Evolutionary conservation across 768 basidiomycete genomes (phyloP).

Genomic region (Auriscalpium microsporum): DNA sequence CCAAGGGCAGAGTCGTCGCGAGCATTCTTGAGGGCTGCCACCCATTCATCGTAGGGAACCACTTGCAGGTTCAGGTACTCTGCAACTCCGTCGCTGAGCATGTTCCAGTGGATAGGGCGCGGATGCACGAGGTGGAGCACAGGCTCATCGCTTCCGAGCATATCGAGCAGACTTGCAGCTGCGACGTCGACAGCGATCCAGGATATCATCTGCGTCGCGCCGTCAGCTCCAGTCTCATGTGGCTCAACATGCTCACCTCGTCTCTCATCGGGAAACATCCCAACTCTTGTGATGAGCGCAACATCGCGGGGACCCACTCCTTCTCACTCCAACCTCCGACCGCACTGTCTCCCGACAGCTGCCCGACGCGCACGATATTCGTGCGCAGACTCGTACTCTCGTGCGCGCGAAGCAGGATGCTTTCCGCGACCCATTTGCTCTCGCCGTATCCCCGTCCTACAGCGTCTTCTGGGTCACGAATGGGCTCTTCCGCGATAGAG

Average conservation of each 20-base stretch:
- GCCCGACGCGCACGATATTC: neutral
- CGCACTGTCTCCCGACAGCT: neutral
- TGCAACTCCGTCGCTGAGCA: neutral
- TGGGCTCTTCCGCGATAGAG: slow-evolving; percentile 4
- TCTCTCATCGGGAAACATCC: neutral
- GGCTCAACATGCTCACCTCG: neutral
- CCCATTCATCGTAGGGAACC: slow-evolving; percentile 4
- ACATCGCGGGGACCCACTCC: neutral
- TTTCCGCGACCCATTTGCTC: slow-evolving; percentile 8
- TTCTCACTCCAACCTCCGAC: neutral
- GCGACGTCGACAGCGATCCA: slow-evolving; percentile 11
- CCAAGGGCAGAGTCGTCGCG: neutral
- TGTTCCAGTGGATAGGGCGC: slow-evolving; percentile 1
- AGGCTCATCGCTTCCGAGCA: neutral
- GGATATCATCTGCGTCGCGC: neutral
- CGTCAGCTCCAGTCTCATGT: neutral
- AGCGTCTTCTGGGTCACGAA: slow-evolving; percentile 13
- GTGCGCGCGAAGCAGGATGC: neutral
- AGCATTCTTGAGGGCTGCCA: neutral
- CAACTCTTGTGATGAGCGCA: neutral
- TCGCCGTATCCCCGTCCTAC: neutral
- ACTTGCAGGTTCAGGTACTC: neutral
- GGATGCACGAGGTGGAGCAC: slow-evolving; percentile 11
- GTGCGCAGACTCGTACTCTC: neutral
- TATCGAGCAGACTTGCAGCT: slow-evolving; percentile 6